Conservation (phyloP, 148 eudicot species). For the Vaccinium corymbosum region DNA sequence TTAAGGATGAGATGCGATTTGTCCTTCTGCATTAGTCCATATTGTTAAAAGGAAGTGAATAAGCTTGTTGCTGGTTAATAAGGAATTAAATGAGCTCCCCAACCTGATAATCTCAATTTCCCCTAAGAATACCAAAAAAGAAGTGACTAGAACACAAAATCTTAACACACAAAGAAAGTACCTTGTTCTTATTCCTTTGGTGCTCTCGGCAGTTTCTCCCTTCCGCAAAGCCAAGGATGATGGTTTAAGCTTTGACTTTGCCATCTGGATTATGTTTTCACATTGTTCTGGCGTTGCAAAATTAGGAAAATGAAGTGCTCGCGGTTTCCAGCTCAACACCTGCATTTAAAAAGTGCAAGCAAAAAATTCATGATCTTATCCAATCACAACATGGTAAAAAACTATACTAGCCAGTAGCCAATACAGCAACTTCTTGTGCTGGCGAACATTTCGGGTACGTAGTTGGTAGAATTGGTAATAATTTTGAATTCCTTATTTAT, state of each 20-base stretch:
- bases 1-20: background rate
- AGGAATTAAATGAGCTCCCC: background rate
- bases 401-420: background rate
- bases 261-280: conserved; percentile 38
- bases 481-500: background rate
- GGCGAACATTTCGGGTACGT: background rate
- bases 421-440: background rate
- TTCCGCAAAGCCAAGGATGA: conserved; percentile 61
- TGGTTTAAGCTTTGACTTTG: conserved; percentile 46
- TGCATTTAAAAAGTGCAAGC: conserved; percentile 21
- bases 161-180: conserved; percentile 1
- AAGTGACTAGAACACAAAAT: background rate
- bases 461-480: background rate
- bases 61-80: background rate
- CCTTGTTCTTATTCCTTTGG: conserved; percentile 66
- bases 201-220: conserved; percentile 59
- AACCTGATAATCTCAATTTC: background rate
- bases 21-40: background rate
- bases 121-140: background rate
- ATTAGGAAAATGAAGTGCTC: conserved; percentile 49
- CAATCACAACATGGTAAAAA: background rate
- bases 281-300: conserved; percentile 66
- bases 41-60: background rate
- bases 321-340: conserved; percentile 77
- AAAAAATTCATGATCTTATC: background rate